A percentile compares a stretch with the other conserved stretches of the same genome.
Evolutionary conservation across 805 yeast genomes (phyloP).

Genomic region (Candida sonorensis): DNA sequence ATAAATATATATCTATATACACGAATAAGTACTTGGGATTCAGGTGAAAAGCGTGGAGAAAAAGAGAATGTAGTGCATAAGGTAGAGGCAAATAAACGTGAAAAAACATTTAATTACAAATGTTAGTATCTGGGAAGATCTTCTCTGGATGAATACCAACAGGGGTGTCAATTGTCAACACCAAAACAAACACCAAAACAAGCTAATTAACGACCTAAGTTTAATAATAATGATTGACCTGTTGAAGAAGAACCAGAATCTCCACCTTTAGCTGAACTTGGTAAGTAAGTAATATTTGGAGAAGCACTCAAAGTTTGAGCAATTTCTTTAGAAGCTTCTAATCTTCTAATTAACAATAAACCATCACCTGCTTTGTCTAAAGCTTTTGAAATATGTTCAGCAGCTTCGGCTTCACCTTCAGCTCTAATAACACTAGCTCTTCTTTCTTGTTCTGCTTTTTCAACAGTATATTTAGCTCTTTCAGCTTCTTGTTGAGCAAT

Average conservation of each 20-base stretch:
- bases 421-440: slow-evolving; percentile 94
- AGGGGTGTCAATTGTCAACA: too few relatives aligned
- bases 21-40: too few relatives aligned
- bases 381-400: slow-evolving; percentile 90
- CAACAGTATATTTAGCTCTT: slow-evolving; percentile 88
- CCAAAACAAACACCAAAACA: too few relatives aligned
- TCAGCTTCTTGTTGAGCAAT: slow-evolving; percentile 99
- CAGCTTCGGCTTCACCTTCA: slow-evolving; percentile 99
- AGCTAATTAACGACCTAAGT: slow-evolving; percentile 66
- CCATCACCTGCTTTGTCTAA: slow-evolving; percentile 95
- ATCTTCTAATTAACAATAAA: slow-evolving; percentile 82
- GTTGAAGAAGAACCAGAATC: slow-evolving; percentile 29
- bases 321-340: slow-evolving; percentile 95
- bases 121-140: too few relatives aligned
- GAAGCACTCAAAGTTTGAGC: slow-evolving; percentile 81
- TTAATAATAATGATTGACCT: slow-evolving; percentile 55
- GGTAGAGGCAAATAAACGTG: too few relatives aligned
- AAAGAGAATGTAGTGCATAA: too few relatives aligned
- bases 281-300: slow-evolving; percentile 84
- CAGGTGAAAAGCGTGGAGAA: too few relatives aligned
- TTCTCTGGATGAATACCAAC: too few relatives aligned
- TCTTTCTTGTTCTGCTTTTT: slow-evolving; percentile 95
- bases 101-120: too few relatives aligned
- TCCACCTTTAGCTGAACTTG: slow-evolving; percentile 39
- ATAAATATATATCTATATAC: too few relatives aligned